Base-by-base conservation (phyloP, 805 yeast species). In the Teunomyces kruisii region DNA sequence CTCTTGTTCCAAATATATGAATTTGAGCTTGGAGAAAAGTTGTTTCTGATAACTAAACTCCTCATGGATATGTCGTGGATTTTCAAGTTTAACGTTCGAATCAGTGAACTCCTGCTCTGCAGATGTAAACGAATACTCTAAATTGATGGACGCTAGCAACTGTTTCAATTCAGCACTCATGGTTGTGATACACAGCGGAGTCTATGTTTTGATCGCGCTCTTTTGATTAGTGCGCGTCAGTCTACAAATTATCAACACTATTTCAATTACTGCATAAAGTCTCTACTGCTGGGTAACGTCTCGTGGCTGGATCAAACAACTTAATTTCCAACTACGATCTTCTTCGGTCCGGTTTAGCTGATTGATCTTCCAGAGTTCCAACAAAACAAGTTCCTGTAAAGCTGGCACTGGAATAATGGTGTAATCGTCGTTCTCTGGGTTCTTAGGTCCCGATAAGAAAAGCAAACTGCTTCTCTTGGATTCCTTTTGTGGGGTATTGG, bases 251-350 rank as follows among this genome's bases (percentile, higher is more conserved):
- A 19, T 19, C 22, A 19, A 19, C 22, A 19, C 22, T 19, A 3
- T 4, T 17, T 35, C 13, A 19, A 22, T 22, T 13, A 35, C 27
- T 27, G 15, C 30, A 27, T 26, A 28, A 27, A 13, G 38, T 30
- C 16, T 19, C 35, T 39, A 19, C 15, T 24, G 39, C 9, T 16
- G 13, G 13, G 30, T 28, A 31, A 37, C 47, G 14, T 75, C 81
- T 50, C 82, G 59, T 8, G 83, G 81, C 48, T 79, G 84, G 32
- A 83, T 71, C 24, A 65, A 61, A 56, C 86, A 78, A 65, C 91
- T 85, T 58, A 84, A 67, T 44, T 82, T 77, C 86, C 91, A 86
- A 4, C 84, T 81, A 51, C 94, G 70, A 53, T 86, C 91, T 33
- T 75, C 79, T 46, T 83, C 86, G 31, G 73, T 67, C 46, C 74